phyloP scores from a whole-genome alignment of 2,329 filamentous ascomycete genomes.

The Neofusicoccum laricinum region DNA sequence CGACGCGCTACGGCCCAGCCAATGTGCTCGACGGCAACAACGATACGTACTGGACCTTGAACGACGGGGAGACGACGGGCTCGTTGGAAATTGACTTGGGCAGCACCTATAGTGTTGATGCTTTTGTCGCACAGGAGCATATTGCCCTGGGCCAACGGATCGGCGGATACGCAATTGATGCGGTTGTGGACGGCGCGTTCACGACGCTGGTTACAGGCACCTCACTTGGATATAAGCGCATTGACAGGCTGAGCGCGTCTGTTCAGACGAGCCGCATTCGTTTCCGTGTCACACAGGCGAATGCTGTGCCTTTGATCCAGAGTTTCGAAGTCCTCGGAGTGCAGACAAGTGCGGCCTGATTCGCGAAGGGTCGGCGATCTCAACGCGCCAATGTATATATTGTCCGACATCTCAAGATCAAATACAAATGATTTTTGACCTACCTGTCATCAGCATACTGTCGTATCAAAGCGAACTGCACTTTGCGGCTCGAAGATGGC shows the following conservation, averaged over 20 bases:
- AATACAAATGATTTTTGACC: too few relatives aligned
- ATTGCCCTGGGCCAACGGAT: constrained; percentile 20
- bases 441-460: too few relatives aligned
- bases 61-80: constrained; percentile 17
- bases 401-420: too few relatives aligned
- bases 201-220: constrained; percentile 19
- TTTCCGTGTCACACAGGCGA: constrained; percentile 19
- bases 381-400: too few relatives aligned
- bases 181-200: constrained; percentile 12
- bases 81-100: constrained; percentile 18
- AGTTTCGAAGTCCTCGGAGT: constrained; percentile 18
- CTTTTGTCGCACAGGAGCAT: constrained; percentile 20
- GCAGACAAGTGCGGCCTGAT: neutral
- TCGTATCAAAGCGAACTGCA: too few relatives aligned
- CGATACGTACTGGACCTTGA: constrained; percentile 20
- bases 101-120: constrained; percentile 13
- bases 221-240: constrained; percentile 21
- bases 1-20: constrained; percentile 10
- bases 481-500: too few relatives aligned
- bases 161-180: constrained; percentile 20
- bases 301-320: constrained; percentile 18
- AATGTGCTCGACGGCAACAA: constrained; percentile 17
- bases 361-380: too few relatives aligned
- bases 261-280: constrained; percentile 15
- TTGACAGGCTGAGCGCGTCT: constrained; percentile 14